phyloP scores from a whole-genome alignment of 73 alveolate species.

The Blepharisma japonicum region DNA sequence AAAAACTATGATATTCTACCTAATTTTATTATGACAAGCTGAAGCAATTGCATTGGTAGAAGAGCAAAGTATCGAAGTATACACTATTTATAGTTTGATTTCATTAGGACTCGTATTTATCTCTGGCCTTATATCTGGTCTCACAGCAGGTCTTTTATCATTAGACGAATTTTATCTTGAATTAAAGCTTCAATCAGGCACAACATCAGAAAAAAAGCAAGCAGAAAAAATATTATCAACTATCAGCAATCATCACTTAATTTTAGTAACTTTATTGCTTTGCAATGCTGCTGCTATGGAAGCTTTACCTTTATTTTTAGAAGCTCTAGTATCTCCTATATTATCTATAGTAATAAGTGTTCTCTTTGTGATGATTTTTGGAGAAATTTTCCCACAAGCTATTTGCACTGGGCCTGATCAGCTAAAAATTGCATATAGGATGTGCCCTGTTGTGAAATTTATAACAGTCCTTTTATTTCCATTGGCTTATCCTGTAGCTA shows the following conservation, averaged over 20 bases:
- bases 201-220: constrained; percentile 64
- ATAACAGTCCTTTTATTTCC: constrained; percentile 46
- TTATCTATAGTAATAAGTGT: constrained; percentile 83
- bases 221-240: constrained; percentile 61
- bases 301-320: constrained; percentile 83
- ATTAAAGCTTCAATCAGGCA: constrained; percentile 73
- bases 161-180: constrained; percentile 82
- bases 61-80: background rate
- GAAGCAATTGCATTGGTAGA: too few species aligned
- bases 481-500: constrained; percentile 58
- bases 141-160: constrained; percentile 92
- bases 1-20: too few species aligned
- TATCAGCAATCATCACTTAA: constrained; percentile 79
- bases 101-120: constrained; percentile 66
- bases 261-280: constrained; percentile 82
- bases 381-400: constrained; percentile 95
- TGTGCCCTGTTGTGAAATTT: constrained; percentile 75
- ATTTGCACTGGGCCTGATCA: constrained; percentile 93
- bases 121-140: constrained; percentile 95
- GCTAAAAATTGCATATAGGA: constrained; percentile 76
- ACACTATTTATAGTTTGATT: background rate
- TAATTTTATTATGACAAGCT: too few species aligned
- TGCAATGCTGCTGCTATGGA: constrained; percentile 93
- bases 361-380: constrained; percentile 77
- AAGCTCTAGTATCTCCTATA: constrained; percentile 72